phyloP scores from a whole-genome alignment of 2,329 filamentous ascomycete genomes.

The Huntiella decipiens region DNA sequence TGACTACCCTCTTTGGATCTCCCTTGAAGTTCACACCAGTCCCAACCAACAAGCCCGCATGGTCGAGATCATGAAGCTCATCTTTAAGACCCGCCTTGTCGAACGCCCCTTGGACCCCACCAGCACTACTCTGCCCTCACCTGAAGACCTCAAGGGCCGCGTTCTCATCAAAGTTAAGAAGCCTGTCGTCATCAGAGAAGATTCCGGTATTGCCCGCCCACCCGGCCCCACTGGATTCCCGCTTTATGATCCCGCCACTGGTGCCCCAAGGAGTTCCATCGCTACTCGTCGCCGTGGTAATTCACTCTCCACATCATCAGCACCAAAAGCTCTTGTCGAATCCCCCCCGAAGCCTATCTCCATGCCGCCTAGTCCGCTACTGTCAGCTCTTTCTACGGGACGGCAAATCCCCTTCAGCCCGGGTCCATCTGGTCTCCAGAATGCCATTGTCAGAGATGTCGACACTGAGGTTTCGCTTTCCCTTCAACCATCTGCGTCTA shows the following conservation, averaged over 20 bases:
- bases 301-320: slow-evolving; percentile 54
- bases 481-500: slow-evolving; percentile 18
- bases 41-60: slow-evolving; percentile 66
- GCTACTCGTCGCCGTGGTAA: slow-evolving; percentile 32
- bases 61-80: slow-evolving; percentile 72
- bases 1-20: slow-evolving; percentile 81
- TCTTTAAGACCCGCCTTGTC: slow-evolving; percentile 65
- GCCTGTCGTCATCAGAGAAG: slow-evolving; percentile 33
- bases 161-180: slow-evolving; percentile 93
- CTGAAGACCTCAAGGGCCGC: slow-evolving; percentile 63
- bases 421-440: background rate
- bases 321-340: slow-evolving; percentile 35
- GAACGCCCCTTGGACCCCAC: slow-evolving; percentile 54
- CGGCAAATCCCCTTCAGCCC: slow-evolving; percentile 1
- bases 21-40: slow-evolving; percentile 87
- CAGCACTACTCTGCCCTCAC: slow-evolving; percentile 55
- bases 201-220: slow-evolving; percentile 1
- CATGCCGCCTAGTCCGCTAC: slow-evolving; percentile 34
- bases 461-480: slow-evolving; percentile 34
- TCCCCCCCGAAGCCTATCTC: slow-evolving; percentile 29
- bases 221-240: too few species aligned
- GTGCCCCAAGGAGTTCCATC: too few species aligned
- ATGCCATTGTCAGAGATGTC: slow-evolving; percentile 40
- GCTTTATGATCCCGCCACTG: too few species aligned
- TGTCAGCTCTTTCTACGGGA: slow-evolving; percentile 20